Conservation (phyloP, 1,139 yeast genomes). For the Saccharomyces uvarum region DNA sequence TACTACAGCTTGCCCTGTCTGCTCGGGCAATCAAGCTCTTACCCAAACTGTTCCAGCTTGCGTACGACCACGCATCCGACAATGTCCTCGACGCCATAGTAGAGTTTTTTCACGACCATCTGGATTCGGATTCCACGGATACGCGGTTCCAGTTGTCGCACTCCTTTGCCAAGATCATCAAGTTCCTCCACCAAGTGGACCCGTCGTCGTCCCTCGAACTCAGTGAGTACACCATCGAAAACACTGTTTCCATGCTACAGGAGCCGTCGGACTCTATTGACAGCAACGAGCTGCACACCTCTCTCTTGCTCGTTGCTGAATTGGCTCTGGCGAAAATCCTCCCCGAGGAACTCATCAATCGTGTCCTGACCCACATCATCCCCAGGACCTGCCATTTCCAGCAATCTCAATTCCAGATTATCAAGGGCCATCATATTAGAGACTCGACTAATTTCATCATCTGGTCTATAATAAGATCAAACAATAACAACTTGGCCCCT, state of each 20-base stretch:
- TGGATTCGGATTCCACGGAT: slow-evolving; percentile 27
- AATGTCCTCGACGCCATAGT: not conserved
- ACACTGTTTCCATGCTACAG: slow-evolving; percentile 13
- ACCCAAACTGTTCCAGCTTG: not conserved
- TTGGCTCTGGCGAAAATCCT: not conserved
- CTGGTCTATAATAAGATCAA: slow-evolving; percentile 52
- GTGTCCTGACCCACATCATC: not conserved
- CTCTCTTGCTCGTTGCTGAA: slow-evolving; percentile 30
- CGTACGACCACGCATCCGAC: not conserved
- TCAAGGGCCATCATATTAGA: slow-evolving; percentile 61
- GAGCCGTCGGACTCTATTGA: slow-evolving; percentile 25
- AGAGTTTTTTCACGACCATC: slow-evolving; percentile 9
- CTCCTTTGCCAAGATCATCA: slow-evolving; percentile 29
- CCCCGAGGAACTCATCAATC: not conserved
- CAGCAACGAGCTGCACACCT: slow-evolving; percentile 29
- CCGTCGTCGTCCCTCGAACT: slow-evolving; percentile 13
- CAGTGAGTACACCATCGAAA: slow-evolving; percentile 18
- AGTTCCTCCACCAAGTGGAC: not conserved
- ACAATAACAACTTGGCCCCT: slow-evolving; percentile 29
- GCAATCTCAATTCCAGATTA: slow-evolving; percentile 42
- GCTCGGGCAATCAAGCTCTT: not conserved
- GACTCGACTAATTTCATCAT: slow-evolving; percentile 78
- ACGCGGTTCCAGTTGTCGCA: slow-evolving; percentile 31
- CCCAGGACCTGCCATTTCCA: slow-evolving; percentile 34
- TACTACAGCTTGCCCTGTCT: not conserved